Evolutionary conservation across 116 monocot species (phyloP).

Genomic region (Zostera marina): DNA sequence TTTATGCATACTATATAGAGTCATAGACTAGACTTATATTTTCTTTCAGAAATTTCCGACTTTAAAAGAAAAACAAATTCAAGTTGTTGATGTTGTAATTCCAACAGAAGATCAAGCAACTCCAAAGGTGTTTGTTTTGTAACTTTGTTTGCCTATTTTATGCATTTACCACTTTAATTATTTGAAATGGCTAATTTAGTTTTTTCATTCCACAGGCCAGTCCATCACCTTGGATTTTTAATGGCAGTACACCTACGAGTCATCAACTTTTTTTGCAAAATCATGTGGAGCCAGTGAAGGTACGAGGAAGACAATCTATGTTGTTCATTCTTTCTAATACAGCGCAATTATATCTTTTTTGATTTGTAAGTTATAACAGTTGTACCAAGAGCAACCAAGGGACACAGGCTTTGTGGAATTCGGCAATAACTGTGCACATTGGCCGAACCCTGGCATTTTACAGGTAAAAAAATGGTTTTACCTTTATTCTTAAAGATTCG

Average conservation of each 20-base stretch:
- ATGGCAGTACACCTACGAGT: background rate
- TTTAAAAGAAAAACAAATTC: conserved; percentile 5
- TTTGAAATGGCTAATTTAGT: background rate
- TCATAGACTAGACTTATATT: background rate
- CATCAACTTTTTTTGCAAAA: background rate
- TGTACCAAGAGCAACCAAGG: conserved; percentile 4
- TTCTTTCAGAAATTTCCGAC: background rate
- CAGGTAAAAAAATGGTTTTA: conserved; percentile 1
- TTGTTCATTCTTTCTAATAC: background rate
- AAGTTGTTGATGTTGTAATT: conserved; percentile 1
- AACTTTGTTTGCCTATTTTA: background rate
- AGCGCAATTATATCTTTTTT: background rate
- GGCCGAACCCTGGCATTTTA: conserved; percentile 3
- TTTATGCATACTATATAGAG: background rate
- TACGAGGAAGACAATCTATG: background rate
- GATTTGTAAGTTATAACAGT: background rate
- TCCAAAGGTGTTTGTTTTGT: background rate
- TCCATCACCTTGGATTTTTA: conserved; percentile 3
- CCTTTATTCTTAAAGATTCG: background rate
- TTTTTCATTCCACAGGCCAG: background rate
- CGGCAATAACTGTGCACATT: background rate
- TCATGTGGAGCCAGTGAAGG: conserved; percentile 5
- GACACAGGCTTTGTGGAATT: conserved; percentile 9
- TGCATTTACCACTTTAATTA: no score
- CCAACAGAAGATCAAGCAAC: background rate